Evolutionary conservation across 2,329 filamentous ascomycete genomes (phyloP).

Genomic region (Niveomyces coronatus): DNA sequence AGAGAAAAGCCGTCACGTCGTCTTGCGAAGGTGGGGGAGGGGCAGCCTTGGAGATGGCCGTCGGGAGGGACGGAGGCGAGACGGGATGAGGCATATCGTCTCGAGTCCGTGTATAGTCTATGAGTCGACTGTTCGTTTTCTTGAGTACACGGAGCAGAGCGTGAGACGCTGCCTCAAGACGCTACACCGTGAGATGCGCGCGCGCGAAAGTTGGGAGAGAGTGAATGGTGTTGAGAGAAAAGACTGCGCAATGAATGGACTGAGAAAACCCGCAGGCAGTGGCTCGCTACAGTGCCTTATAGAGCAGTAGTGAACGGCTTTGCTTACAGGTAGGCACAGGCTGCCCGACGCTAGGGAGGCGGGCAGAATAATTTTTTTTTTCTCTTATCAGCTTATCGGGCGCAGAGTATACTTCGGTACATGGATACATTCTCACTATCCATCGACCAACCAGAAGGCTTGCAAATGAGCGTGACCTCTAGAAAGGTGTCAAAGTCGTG

Average conservation of each 20-base stretch:
- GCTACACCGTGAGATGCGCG: constrained; percentile 9
- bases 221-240: constrained; percentile 4
- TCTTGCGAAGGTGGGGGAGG: constrained; percentile 51
- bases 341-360: not conserved
- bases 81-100: constrained; percentile 41
- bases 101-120: constrained; percentile 6
- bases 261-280: constrained; percentile 3
- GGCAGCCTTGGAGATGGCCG: constrained; percentile 37
- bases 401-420: constrained; percentile 1
- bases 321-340: no score
- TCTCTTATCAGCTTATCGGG: constrained; percentile 9
- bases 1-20: constrained; percentile 54
- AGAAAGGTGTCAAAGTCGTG: not conserved
- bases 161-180: constrained; percentile 3
- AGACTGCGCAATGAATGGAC: constrained; percentile 1
- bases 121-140: no score
- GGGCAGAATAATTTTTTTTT: constrained; percentile 9
- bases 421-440: no score
- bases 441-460: constrained; percentile 7
- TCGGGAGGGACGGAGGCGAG: constrained; percentile 30
- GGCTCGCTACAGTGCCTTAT: not conserved
- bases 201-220: constrained; percentile 3
- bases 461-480: constrained; percentile 6
- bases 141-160: constrained; percentile 2
- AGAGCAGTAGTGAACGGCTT: not conserved